Percentiles rank a stretch among this genome's conserved stretches.
These are phyloP conservation scores for Vigna unguiculata DNA, from an alignment of 306 rosid genomes.

Conservation along the genomic window DNA sequence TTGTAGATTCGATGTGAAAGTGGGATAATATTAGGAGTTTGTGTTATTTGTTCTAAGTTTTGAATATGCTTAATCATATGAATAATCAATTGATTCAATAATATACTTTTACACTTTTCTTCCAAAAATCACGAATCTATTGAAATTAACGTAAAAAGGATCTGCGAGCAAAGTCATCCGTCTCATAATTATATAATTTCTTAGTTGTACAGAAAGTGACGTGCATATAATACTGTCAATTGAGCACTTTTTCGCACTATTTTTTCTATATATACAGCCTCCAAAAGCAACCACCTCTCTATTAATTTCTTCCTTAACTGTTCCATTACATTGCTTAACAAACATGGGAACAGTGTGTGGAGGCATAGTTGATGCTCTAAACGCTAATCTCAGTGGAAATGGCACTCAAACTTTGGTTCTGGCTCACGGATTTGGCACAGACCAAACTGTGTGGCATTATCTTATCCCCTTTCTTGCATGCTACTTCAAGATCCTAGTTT, in stretches of 20 bases:
- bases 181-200: not conserved
- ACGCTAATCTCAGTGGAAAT: conserved; percentile 58
- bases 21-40: too few species aligned
- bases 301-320: not conserved
- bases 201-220: not conserved
- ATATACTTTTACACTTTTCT: too few species aligned
- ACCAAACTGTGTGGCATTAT: conserved; percentile 52
- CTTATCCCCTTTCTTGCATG: conserved; percentile 58
- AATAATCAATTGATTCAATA: too few species aligned
- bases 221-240: too few species aligned
- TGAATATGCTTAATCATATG: too few species aligned
- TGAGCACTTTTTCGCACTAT: not conserved
- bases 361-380: conserved; percentile 52
- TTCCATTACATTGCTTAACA: not conserved
- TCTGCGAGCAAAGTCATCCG: not conserved
- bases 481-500: conserved; percentile 64
- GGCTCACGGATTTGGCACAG: conserved; percentile 61
- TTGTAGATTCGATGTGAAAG: too few species aligned
- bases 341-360: conserved; percentile 45
- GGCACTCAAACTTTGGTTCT: conserved; percentile 57
- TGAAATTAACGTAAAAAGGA: too few species aligned
- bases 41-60: too few species aligned
- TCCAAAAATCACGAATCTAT: too few species aligned
- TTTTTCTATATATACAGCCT: not conserved
- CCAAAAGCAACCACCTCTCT: not conserved